Conservation (phyloP, 1,284 basidiomycete species). For the Microbotryum saponariae region DNA sequence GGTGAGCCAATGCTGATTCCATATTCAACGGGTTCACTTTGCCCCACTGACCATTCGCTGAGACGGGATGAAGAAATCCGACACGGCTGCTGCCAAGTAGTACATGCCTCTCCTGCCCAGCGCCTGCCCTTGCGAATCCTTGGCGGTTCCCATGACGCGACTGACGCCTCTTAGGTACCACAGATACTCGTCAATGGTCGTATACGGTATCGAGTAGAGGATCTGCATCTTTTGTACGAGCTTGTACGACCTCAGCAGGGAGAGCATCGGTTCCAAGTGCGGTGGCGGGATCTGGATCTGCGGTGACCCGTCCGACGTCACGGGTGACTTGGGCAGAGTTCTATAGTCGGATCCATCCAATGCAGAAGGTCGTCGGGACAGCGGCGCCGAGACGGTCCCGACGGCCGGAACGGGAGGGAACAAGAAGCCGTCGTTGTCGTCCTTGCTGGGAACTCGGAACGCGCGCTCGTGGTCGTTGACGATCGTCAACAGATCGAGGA, state of each 20-base stretch:
- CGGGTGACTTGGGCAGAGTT: neutral
- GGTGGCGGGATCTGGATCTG: conserved; percentile 30
- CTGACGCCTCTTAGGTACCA: conserved; percentile 81
- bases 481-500: conserved; percentile 88
- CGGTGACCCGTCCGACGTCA: neutral
- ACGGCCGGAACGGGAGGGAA: conserved; percentile 25
- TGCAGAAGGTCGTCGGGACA: too few relatives aligned
- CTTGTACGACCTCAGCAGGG: conserved; percentile 75
- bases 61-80: conserved; percentile 90
- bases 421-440: conserved; percentile 12
- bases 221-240: conserved; percentile 62
- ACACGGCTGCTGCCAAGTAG: conserved; percentile 95
- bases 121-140: conserved; percentile 53
- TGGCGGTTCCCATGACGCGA: conserved; percentile 42
- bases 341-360: neutral
- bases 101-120: conserved; percentile 73
- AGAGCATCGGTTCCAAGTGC: conserved; percentile 52
- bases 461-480: conserved; percentile 42
- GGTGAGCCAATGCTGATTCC: neutral
- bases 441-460: conserved; percentile 12
- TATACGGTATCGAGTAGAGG: conserved; percentile 79
- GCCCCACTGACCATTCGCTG: conserved; percentile 67
- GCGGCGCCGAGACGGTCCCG: neutral
- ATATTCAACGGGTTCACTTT: neutral
- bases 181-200: conserved; percentile 92